A percentile compares a stretch with the other conserved stretches of the same genome.
Evolutionary conservation across 2,329 filamentous ascomycete species (phyloP).

Genomic region (Bisporella sp.): DNA sequence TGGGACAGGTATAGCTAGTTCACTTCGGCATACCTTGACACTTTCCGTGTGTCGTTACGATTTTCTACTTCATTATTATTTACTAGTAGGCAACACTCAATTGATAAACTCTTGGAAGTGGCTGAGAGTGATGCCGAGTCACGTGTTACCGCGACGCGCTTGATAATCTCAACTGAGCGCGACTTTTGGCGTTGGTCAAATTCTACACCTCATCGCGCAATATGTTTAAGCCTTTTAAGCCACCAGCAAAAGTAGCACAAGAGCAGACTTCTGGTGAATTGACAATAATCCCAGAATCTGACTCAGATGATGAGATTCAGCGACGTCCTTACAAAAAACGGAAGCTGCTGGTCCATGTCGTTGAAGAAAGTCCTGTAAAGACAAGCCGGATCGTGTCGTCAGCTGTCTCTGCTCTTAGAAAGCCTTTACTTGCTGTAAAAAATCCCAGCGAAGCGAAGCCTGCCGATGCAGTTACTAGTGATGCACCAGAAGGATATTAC

Average conservation of each 20-base stretch:
- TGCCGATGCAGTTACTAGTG: not conserved
- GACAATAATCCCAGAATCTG: slow-evolving; percentile 9
- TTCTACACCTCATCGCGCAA: not conserved
- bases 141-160: not conserved
- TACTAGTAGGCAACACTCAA: too few species aligned
- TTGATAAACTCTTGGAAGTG: too few species aligned
- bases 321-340: slow-evolving; percentile 21
- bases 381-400: slow-evolving; percentile 9
- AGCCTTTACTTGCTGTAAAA: slow-evolving; percentile 23
- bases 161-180: not conserved
- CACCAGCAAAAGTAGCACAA: slow-evolving; percentile 19
- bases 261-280: slow-evolving; percentile 11
- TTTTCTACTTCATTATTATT: too few species aligned
- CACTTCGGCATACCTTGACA: too few species aligned
- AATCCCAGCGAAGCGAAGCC: slow-evolving; percentile 15
- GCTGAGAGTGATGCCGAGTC: too few species aligned
- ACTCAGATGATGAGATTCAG: slow-evolving; percentile 13
- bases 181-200: not conserved
- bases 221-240: slow-evolving; percentile 30
- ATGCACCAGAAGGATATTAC: slow-evolving; percentile 24
- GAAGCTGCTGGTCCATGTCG: slow-evolving; percentile 17
- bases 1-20: too few species aligned
- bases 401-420: slow-evolving; percentile 21
- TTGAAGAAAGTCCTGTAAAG: slow-evolving; percentile 17
- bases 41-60: too few species aligned